Evolutionary conservation across 2,329 filamentous ascomycete species (phyloP).

Genomic region (Colletotrichum melonis): DNA sequence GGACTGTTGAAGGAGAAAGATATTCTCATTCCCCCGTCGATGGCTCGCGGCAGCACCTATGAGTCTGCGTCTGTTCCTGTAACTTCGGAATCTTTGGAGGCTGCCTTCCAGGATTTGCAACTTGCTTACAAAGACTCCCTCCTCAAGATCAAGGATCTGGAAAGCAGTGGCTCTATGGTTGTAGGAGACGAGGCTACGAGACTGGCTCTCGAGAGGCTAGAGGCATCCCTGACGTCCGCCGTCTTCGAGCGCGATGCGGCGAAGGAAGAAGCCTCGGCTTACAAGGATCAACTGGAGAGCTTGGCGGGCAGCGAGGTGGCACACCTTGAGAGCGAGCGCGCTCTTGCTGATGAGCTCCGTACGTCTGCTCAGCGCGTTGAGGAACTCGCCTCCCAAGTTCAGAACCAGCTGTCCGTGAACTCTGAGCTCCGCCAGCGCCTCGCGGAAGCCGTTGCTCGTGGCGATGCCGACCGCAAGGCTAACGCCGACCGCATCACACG

Average conservation of each 20-base stretch:
- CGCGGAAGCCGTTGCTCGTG: slow-evolving; percentile 81
- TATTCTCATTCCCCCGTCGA: slow-evolving; percentile 75
- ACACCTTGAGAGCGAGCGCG: slow-evolving; percentile 69
- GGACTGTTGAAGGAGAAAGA: slow-evolving; percentile 85
- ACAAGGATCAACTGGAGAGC: slow-evolving; percentile 70
- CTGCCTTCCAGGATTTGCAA: slow-evolving; percentile 81
- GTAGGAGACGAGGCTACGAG: slow-evolving; percentile 68
- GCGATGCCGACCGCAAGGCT: slow-evolving; percentile 83
- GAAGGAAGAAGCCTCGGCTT: slow-evolving; percentile 70
- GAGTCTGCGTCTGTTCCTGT: slow-evolving; percentile 52
- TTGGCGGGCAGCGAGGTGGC: slow-evolving; percentile 67
- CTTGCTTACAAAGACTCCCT: slow-evolving; percentile 76
- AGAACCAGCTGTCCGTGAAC: slow-evolving; percentile 84
- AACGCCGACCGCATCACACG: slow-evolving; percentile 86
- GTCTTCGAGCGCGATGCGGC: slow-evolving; percentile 80
- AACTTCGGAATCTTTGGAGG: slow-evolving; percentile 78
- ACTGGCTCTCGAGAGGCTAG: slow-evolving; percentile 72
- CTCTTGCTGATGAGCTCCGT: slow-evolving; percentile 75
- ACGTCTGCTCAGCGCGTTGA: slow-evolving; percentile 83
- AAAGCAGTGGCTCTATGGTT: slow-evolving; percentile 55
- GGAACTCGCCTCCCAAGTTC: slow-evolving; percentile 81
- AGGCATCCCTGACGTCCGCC: slow-evolving; percentile 75
- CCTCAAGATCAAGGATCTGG: slow-evolving; percentile 73
- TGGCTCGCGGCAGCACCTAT: slow-evolving; percentile 55
- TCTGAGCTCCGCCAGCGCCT: slow-evolving; percentile 80